Percentiles rank a stretch among this genome's conserved stretches.
Evolutionary conservation across 345 rosid genomes (phyloP).

Genomic region (Gossypium sturtianum): DNA sequence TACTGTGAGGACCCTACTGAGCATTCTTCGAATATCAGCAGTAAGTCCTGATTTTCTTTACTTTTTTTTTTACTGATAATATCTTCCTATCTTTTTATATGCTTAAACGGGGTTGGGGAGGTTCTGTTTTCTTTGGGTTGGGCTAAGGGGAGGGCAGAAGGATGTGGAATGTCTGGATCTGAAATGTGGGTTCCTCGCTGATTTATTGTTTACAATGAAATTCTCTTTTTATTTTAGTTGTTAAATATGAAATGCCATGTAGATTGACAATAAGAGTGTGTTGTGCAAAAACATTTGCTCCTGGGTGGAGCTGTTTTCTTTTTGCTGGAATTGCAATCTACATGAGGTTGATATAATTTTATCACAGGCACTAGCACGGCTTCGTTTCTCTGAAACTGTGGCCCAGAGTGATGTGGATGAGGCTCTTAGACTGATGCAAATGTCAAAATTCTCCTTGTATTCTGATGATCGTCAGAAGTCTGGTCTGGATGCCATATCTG

Average conservation of each 20-base stretch:
- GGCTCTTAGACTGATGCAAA: constrained; percentile 93
- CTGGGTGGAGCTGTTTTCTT: background rate
- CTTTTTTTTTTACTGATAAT: background rate
- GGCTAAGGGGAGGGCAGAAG: background rate
- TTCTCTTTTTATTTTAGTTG: background rate
- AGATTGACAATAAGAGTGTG: background rate
- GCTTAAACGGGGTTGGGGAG: background rate
- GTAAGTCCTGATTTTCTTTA: constrained; percentile 39
- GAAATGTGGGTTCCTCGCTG: constrained; percentile 2
- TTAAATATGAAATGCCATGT: background rate
- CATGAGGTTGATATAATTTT: constrained; percentile 1
- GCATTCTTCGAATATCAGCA: constrained; percentile 92
- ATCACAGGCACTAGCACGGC: constrained; percentile 86
- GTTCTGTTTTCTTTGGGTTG: background rate
- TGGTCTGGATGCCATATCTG: constrained; percentile 97
- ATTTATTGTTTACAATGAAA: background rate
- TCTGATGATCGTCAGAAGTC: constrained; percentile 83
- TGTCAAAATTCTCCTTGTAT: constrained; percentile 96
- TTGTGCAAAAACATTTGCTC: background rate
- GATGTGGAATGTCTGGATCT: constrained; percentile 1
- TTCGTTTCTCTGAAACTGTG: constrained; percentile 86
- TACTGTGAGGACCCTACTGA: constrained; percentile 86
- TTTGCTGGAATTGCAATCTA: background rate
- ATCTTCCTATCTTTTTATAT: background rate
- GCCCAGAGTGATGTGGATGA: constrained; percentile 99